Conservation (phyloP, 2,329 filamentous ascomycete species). For the Phialophora chinensis region DNA sequence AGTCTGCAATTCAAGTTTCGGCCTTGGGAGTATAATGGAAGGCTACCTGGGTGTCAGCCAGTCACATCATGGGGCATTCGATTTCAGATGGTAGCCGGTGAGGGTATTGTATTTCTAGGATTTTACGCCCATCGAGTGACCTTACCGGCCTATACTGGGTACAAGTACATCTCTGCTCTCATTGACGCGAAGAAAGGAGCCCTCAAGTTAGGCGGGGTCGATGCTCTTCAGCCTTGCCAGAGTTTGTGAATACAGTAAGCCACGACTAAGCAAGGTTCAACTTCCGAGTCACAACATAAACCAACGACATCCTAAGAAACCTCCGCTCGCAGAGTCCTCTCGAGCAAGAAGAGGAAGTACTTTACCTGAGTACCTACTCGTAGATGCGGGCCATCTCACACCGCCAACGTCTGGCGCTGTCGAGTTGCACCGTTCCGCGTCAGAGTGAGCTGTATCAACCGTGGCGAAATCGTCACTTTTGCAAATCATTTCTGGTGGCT, state of each 20-base stretch:
- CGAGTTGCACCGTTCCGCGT: too few species aligned
- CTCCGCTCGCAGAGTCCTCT: too few species aligned
- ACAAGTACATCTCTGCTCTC: not conserved
- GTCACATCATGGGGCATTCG: too few species aligned
- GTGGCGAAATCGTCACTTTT: not conserved
- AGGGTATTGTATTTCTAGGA: too few species aligned
- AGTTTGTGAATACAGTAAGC: constrained; percentile 9
- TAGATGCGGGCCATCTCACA: not conserved
- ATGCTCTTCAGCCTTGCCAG: not conserved
- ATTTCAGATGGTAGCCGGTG: too few species aligned
- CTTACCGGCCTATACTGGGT: not conserved
- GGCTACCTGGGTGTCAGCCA: too few species aligned
- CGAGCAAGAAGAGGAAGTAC: not conserved
- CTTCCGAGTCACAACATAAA: not conserved
- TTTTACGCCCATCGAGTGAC: not conserved
- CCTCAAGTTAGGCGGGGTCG: not conserved
- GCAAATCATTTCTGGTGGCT: too few species aligned
- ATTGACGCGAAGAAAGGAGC: not conserved
- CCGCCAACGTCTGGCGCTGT: too few species aligned
- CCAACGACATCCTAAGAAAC: not conserved
- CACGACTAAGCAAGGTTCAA: constrained; percentile 5
- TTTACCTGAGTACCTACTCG: too few species aligned
- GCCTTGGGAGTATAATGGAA: too few species aligned
- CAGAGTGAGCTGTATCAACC: not conserved
- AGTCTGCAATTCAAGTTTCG: too few species aligned